These are phyloP conservation scores for Daldinia concentrica DNA, from an alignment of 495 filamentous ascomycete genomes.

Conservation along the genomic window DNA sequence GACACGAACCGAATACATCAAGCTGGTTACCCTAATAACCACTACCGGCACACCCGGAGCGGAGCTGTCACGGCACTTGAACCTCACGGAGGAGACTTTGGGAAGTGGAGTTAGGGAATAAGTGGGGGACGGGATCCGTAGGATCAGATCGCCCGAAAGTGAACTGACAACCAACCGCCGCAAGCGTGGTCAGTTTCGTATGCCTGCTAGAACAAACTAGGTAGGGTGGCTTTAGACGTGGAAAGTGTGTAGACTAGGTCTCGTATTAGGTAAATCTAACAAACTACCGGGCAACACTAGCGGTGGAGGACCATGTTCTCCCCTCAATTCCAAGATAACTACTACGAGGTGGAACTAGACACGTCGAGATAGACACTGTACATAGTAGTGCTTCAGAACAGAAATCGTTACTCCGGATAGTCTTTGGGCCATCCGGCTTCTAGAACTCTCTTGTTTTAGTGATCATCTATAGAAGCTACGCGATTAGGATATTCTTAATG, in stretches of 20 bases:
- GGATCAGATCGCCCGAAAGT: slow-evolving; percentile 21
- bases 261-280: neutral
- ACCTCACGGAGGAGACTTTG: slow-evolving; percentile 13
- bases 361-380: slow-evolving; percentile 8
- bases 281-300: slow-evolving; percentile 19
- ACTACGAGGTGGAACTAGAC: slow-evolving; percentile 13
- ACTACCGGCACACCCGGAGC: neutral
- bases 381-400: neutral
- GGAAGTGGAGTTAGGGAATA: slow-evolving; percentile 20
- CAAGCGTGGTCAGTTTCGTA: slow-evolving; percentile 18
- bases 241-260: slow-evolving; percentile 9
- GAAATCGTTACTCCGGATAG: neutral
- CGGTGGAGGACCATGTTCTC: slow-evolving; percentile 8
- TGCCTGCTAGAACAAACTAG: neutral
- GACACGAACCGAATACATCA: neutral
- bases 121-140: slow-evolving; percentile 25
- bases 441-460: slow-evolving; percentile 1
- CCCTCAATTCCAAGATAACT: slow-evolving; percentile 2
- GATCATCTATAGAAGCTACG: slow-evolving; percentile 20
- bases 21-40: neutral
- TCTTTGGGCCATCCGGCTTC: slow-evolving; percentile 2
- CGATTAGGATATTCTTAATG: slow-evolving; percentile 28
- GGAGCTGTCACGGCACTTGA: slow-evolving; percentile 14
- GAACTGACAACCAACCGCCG: slow-evolving; percentile 13
- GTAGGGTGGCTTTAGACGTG: slow-evolving; percentile 15